A percentile compares a stretch with the other conserved stretches of the same genome.
Conservation (phyloP, 169 alveolate genomes). For the Cytauxzoon felis region DNA sequence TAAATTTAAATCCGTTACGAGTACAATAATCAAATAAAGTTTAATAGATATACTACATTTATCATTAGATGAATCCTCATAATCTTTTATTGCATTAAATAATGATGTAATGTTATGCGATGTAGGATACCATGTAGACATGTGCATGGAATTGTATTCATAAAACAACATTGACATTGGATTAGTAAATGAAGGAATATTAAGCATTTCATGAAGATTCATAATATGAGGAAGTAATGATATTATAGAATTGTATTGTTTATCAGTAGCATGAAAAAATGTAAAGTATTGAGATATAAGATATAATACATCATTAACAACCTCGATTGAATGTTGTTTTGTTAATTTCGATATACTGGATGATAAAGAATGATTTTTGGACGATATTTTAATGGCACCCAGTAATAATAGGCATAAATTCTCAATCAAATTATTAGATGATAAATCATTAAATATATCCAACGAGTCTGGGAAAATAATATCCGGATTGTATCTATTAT, state of each 20-base stretch:
- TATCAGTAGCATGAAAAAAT: slow-evolving; percentile 29
- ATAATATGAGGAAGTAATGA: slow-evolving; percentile 41
- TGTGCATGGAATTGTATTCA: slow-evolving; percentile 3
- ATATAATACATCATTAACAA: slow-evolving; percentile 9
- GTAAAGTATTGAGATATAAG: slow-evolving; percentile 17
- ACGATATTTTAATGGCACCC: slow-evolving; percentile 33
- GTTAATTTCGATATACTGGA: background rate
- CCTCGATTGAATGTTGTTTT: slow-evolving; percentile 8
- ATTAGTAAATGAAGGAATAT: slow-evolving; percentile 9
- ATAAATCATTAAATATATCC: slow-evolving; percentile 10
- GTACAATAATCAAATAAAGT: no score
- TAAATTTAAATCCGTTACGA: no score
- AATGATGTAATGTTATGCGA: slow-evolving; percentile 9
- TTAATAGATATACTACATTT: no score
- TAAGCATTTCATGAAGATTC: slow-evolving; percentile 3
- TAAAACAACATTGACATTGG: slow-evolving; percentile 10
- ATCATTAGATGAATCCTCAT: slow-evolving; percentile 18
- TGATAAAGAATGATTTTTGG: slow-evolving; percentile 19
- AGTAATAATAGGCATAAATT: slow-evolving; percentile 32
- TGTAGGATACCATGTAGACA: slow-evolving; percentile 35
- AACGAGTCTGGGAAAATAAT: slow-evolving; percentile 44
- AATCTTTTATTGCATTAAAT: slow-evolving; percentile 30
- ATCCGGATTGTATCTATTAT: background rate
- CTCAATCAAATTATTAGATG: slow-evolving; percentile 22
- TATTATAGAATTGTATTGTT: slow-evolving; percentile 17